Base-by-base conservation (phyloP, 2,329 filamentous ascomycete genomes). In the Paecilomyces sp. region DNA sequence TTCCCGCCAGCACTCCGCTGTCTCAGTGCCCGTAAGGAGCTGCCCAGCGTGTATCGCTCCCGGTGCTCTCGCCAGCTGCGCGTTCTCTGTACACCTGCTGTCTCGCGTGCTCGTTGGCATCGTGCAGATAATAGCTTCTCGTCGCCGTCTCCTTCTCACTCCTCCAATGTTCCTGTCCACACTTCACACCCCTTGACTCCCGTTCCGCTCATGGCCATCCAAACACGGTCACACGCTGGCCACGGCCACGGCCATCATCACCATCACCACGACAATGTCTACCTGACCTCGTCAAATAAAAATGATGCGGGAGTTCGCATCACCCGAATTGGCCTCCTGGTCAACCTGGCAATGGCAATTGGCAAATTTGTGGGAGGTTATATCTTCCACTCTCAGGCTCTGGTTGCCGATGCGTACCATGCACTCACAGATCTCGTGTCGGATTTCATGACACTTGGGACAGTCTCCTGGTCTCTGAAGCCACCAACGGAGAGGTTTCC, bases 401-500 rank as follows among this genome's bases (percentile, higher is more conserved):
- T 96, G 82, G 82, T 92, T 61, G 92, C 94, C 71, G 94, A 99
- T 74, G 94, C 91, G 59, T 93, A 96, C 79, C 94, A 99, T 79
- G 93, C 92, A 69, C 83, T 97, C 66, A 96, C 93, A 55, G 94
- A 99, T 76, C 85, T 99, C 59, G 91, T 96, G 62, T 97, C 92
- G 57, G 94, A 99, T 74, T 83, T 99, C 67, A 86, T 97, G 74
- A 99, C 94, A 0, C 83, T 99, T 22, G 90, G 91, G 15, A 99
- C 94, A 9, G 92, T 99, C 54, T 93, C 92, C 22, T 96, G 90
- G 87, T 96, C 92, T 61, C 78, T 97, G 61, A 91, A 89, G 68
- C 88, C 91, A 5, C 92, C 94, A 0, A 91, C 90, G 11, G 83
- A 89, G 58, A 84, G 84, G 50, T 99, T 96, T 72, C 94, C 94